Evolutionary conservation across 495 filamentous ascomycete genomes (phyloP), one percentile per base, ranked within the genome.

Genomic region (Gamarada debralockiae): DNA sequence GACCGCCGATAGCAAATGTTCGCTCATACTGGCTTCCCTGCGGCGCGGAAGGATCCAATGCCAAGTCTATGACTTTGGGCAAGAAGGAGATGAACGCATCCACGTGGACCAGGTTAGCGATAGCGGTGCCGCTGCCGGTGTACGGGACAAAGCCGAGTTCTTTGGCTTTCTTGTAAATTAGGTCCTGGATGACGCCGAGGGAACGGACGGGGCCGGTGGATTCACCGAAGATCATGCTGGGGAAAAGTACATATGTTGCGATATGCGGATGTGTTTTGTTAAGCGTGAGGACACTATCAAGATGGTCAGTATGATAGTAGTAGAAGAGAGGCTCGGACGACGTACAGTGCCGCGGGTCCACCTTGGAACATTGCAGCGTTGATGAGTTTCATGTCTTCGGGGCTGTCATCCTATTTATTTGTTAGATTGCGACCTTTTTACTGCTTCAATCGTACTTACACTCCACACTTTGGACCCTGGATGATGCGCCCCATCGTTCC

Each of bases 1-100:
- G 10, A 8, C 12, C 38, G 38, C 38, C 38, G 12, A 41, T 20
- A 20, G 17, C 7, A 15, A n/a, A 41, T 6, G 12, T 8, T 13
- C 38, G 38, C 38, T 41, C 38, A 20, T 41, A 41, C 12, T n/a
- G 12, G 18, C 38, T 41, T 41, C 38, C 38, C 38, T 41, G 38
- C 10, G 38, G 38, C 38, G 38, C 18, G 12, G 10, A 13, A n/a
- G 10, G 12, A 6, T 41, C 17, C 18, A 41, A 8, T 20, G 38
- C 9, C 18, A 41, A 15, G 38, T 41, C 38, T 13, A 41, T 10
- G 12, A 41, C 18, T 20, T 20, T 13, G 38, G 17, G 38, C 12
- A 41, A 6, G 12, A 20, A 20, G 10, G 9, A 15, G 18, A 20
- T 41, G 38, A 20, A 6, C 8, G 10, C 38, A n/a, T n/a, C 12